Evolutionary conservation across 768 basidiomycete genomes (phyloP).

Genomic region (Cystofilobasidium capitatum): DNA sequence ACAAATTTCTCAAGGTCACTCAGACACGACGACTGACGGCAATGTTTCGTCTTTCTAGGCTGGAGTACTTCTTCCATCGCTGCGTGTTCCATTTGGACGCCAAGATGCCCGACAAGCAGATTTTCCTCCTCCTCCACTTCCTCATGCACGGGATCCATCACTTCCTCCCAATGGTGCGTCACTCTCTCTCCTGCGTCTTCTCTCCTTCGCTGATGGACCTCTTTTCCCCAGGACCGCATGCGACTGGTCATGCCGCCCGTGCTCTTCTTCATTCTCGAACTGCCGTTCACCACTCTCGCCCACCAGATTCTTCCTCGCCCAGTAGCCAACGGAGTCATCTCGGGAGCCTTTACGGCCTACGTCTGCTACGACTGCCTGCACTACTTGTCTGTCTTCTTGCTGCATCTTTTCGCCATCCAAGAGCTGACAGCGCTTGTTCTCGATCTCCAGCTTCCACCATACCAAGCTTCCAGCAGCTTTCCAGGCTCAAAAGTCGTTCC

Average conservation of each 20-base stretch:
- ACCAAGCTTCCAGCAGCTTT: slow-evolving; percentile 74
- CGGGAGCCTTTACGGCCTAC: slow-evolving; percentile 69
- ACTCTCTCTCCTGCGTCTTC: background rate
- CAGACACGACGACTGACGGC: background rate
- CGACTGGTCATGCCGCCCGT: slow-evolving; percentile 93
- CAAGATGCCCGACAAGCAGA: slow-evolving; percentile 67
- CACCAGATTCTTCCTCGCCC: slow-evolving; percentile 69
- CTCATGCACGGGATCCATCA: slow-evolving; percentile 90
- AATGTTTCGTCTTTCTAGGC: background rate
- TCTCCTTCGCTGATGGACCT: slow-evolving; percentile 32
- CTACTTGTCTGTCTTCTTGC: slow-evolving; percentile 55
- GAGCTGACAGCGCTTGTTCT: background rate
- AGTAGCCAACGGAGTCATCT: slow-evolving; percentile 82
- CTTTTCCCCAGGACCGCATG: slow-evolving; percentile 42
- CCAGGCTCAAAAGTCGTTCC: slow-evolving; percentile 89
- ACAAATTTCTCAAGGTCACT: background rate
- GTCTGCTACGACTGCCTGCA: slow-evolving; percentile 82
- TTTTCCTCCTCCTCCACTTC: slow-evolving; percentile 78
- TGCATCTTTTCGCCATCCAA: too few relatives aligned
- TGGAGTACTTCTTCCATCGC: slow-evolving; percentile 82
- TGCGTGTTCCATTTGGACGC: slow-evolving; percentile 95
- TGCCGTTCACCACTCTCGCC: slow-evolving; percentile 77
- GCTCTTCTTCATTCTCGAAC: slow-evolving; percentile 63
- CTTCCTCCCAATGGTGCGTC: slow-evolving; percentile 81
- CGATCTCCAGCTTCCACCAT: slow-evolving; percentile 53